Evolutionary conservation across 106 monocot genomes (phyloP), one percentile per base, ranked within the genome.

Genomic region (Platanthera guangdongensis): DNA sequence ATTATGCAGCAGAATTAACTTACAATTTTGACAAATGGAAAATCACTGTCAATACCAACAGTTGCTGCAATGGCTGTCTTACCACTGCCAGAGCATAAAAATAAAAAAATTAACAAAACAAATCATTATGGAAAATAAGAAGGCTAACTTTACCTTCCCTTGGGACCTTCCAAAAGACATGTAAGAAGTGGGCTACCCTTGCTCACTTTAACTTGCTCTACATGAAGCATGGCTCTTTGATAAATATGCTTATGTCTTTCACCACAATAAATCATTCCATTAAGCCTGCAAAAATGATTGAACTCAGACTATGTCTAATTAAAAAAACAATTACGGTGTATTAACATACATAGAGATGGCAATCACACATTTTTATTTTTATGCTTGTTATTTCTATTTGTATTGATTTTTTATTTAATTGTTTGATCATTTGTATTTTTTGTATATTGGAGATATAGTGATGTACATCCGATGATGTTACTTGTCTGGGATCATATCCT

Each of bases 11-110:
- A 60, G 46, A 68, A 65, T 53, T 67, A 81, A 81, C 94, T 91
- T 91, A 97, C 94, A 67, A 97, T 97, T 80, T 97, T 97, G 52
- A 94, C 97, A 75, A 86, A 97, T 16, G 97, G 84, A 68, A 97
- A 97, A 70, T 97, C 91, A 82, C 97, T 97, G 68, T 97, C 86
- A 75, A 97, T 91, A 69, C 91, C 94, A 77, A 94, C 78, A 65
- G 91, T 86, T 74, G 89, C 91, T 75, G 97, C 91, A 88, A 94
- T 84, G 5, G 97, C 89, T 68, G 94, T 84, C 81, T 97, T 97
- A 55, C 97, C 97, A 92, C 97, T 97, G 82, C 45, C 51, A 90
- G 82, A 8, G 65, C 47, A 67, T 16, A 3, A 68, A 6, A 74
- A 60, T 64, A 81, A 21, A 50, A 74, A 72, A 50, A 30, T 47